Percentiles rank a stretch among this genome's conserved stretches.
Evolutionary conservation across 345 rosid genomes (phyloP).

Genomic region (Carallia pectinifolia): DNA sequence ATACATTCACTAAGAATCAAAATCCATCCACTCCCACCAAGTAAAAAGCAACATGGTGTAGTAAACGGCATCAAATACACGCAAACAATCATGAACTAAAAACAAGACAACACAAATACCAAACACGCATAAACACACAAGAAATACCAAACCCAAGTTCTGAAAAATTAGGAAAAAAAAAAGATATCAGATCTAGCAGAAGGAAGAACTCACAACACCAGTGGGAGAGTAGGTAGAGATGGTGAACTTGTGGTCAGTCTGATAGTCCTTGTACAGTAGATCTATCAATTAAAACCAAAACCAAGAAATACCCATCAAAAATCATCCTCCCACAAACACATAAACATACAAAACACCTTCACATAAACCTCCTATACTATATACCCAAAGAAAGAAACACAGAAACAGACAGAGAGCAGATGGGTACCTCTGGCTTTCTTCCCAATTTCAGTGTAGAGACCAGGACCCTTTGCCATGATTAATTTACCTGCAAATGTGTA

Average conservation of each 20-base stretch:
- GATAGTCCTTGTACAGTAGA: constrained; percentile 91
- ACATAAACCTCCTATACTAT: too few relatives aligned
- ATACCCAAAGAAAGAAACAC: neutral
- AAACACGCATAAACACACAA: neutral
- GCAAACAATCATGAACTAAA: too few relatives aligned
- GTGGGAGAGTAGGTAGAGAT: constrained; percentile 74
- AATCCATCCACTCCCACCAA: too few relatives aligned
- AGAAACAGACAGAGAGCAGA: neutral
- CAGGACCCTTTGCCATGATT: constrained; percentile 86
- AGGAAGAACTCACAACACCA: constrained; percentile 66
- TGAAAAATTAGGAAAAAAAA: too few relatives aligned
- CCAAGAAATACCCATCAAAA: constrained; percentile 7
- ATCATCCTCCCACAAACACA: neutral
- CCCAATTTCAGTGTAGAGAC: constrained; percentile 92
- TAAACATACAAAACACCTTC: neutral
- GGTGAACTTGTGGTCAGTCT: constrained; percentile 85
- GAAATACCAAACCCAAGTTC: neutral
- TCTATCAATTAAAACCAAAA: constrained; percentile 34
- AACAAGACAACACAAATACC: neutral
- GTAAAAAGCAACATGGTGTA: too few relatives aligned
- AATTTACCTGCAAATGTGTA: neutral
- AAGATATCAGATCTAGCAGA: neutral
- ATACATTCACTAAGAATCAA: too few relatives aligned
- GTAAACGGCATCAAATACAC: neutral
- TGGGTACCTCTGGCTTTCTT: constrained; percentile 76